Percentiles rank a stretch among this genome's conserved stretches.
These are phyloP conservation scores for Canavalia gladiata DNA, from an alignment of 306 rosid genomes.

Conservation along the genomic window DNA sequence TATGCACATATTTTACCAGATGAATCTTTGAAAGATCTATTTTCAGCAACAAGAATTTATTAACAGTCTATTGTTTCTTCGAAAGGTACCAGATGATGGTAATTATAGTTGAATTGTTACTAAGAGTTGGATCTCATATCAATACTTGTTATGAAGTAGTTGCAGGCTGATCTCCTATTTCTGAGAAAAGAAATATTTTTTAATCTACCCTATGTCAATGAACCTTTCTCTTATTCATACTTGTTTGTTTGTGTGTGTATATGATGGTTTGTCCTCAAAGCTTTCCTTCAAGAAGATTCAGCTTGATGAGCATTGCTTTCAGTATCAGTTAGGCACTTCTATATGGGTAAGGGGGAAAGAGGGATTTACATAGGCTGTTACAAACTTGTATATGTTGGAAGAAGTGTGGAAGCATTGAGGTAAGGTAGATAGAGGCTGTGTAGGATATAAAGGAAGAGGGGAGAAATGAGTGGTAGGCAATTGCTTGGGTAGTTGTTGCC, in stretches of 20 bases:
- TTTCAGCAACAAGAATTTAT: conserved; percentile 9
- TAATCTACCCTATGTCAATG: not conserved
- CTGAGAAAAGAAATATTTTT: not conserved
- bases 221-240: not conserved
- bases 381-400: not conserved
- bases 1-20: not conserved
- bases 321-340: not conserved
- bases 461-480: not conserved
- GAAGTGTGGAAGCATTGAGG: not conserved
- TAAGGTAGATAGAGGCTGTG: no score
- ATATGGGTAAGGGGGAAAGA: not conserved
- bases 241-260: not conserved
- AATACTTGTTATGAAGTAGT: not conserved
- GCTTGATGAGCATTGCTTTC: not conserved
- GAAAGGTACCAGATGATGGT: not conserved
- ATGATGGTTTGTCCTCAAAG: conserved; percentile 1
- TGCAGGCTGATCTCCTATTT: not conserved
- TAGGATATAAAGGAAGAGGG: not conserved
- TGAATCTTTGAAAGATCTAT: conserved; percentile 19
- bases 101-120: conserved; percentile 21
- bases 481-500: not conserved
- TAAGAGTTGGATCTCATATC: not conserved
- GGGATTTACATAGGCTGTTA: not conserved
- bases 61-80: not conserved
- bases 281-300: not conserved